Base-by-base conservation (phyloP, 768 basidiomycete species). In the Hygrophorus pudorinus region DNA sequence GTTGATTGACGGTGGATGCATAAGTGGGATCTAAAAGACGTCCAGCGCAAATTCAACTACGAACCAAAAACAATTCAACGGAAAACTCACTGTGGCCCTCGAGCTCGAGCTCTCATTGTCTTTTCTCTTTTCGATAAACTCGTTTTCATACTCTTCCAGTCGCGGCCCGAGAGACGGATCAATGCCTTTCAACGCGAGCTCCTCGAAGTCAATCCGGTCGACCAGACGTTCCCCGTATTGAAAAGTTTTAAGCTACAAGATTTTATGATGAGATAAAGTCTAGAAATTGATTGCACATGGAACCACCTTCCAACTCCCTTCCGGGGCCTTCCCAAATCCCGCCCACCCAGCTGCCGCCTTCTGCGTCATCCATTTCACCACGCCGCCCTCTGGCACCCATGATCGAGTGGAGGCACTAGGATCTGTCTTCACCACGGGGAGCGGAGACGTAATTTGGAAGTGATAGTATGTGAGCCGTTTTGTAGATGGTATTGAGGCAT, bases 151-250 rank as follows among this genome's bases (percentile, higher is more conserved):
- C 24, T 50, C 48, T 38, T 55, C 61, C 10, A 75, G 46, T 0
- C 65, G 58, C n/a, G 83, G 83, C 0, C 78, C 82, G 38, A 81
- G 53, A 8, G 81, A 76, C 13, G 83, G 78, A 53, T 88, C 81
- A 27, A 90, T 63, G 27, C 74, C 70, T 59, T 84, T 84, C 53
- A 90, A 66, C 6, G 78, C 79, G 29, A 82, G 67, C 58, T 90
- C 86, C 59, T 89, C 87, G 51, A 87, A 88, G 41, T 87, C 87
- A 48, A 87, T 66, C 16, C 73, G 68, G 59, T 87, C 81, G 16
- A 81, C 67, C 1, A 86, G 58, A 16, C 74, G 74, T 63, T 86
- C 80, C 18, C 86, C 86, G 31, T 70, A 63, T 50, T 72, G 62
- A 56, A 78, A 83, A 10, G 75, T 64, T 58, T 70, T 76, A 20